A percentile compares a stretch with the other conserved stretches of the same genome.
phyloP scores from a whole-genome alignment of 345 rosid species.

The Excoecaria agallocha region DNA sequence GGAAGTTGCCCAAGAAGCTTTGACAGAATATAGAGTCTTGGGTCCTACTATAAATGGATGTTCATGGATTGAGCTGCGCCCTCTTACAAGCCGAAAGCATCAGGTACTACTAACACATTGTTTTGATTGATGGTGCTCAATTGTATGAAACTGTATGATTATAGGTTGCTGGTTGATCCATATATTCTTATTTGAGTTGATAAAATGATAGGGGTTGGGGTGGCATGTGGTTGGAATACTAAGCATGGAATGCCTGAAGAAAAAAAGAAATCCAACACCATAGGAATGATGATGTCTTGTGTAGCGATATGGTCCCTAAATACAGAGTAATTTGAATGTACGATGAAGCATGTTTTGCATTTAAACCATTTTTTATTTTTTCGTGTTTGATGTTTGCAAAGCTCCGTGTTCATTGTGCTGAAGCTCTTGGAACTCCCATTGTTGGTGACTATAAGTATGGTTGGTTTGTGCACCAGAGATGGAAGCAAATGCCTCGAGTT shows the following conservation, averaged over 20 bases:
- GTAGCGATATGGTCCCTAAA: neutral
- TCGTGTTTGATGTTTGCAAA: slow-evolving; percentile 28
- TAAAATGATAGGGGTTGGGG: neutral
- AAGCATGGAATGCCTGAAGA: neutral
- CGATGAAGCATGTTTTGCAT: neutral
- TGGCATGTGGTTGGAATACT: neutral
- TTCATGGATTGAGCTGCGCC: slow-evolving; percentile 81
- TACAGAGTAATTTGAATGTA: neutral
- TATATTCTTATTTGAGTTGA: neutral
- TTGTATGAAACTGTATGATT: neutral
- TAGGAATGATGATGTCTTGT: neutral
- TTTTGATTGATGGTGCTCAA: neutral
- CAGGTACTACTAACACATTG: slow-evolving; percentile 49
- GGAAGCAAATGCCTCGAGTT: slow-evolving; percentile 78
- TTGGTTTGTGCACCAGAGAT: slow-evolving; percentile 80
- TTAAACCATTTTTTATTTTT: neutral
- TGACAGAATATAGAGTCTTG: slow-evolving; percentile 75
- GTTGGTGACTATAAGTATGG: slow-evolving; percentile 92
- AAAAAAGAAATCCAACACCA: neutral
- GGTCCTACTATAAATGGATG: slow-evolving; percentile 94
- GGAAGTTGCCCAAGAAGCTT: slow-evolving; percentile 75
- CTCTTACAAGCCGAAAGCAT: slow-evolving; percentile 80
- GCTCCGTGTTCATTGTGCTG: slow-evolving; percentile 95
- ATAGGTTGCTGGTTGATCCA: no score
- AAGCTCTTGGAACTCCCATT: slow-evolving; percentile 91